phyloP scores from a whole-genome alignment of 352 stramenopile genomes.

The Globisporangium rhizosaccharum region DNA sequence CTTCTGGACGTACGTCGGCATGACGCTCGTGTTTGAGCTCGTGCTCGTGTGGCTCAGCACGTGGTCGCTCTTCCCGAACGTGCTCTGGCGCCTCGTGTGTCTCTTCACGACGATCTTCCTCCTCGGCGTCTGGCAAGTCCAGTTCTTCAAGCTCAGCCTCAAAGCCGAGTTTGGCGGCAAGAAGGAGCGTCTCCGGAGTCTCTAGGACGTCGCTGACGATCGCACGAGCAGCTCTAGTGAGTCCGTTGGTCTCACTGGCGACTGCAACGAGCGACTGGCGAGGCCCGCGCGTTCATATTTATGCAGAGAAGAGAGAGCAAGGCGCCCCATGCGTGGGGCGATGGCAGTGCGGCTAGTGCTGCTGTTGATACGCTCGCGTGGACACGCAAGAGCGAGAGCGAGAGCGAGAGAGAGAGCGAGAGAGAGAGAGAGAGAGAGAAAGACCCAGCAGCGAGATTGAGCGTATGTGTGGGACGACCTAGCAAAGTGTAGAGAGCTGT shows the following conservation, averaged over 20 bases:
- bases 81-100: conserved; percentile 67
- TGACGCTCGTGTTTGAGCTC: conserved; percentile 41
- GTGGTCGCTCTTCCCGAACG: conserved; percentile 71
- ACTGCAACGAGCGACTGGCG: not conserved
- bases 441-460: not conserved
- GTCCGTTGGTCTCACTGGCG: not conserved
- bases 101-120: conserved; percentile 46
- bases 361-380: not conserved
- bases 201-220: conserved; percentile 21
- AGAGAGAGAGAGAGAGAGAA: not conserved
- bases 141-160: conserved; percentile 61
- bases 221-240: not conserved
- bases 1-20: conserved; percentile 68
- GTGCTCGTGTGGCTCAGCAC: conserved; percentile 78
- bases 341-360: no score
- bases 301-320: conserved; percentile 1
- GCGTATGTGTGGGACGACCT: not conserved
- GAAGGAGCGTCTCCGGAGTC: conserved; percentile 72
- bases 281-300: not conserved
- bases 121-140: conserved; percentile 59
- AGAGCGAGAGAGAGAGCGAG: conserved; percentile 9
- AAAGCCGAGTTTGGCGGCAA: conserved; percentile 71
- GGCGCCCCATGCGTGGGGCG: no score
- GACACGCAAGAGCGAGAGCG: not conserved
- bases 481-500: not conserved